Percentiles rank a stretch among this genome's conserved stretches.
These are phyloP conservation scores for Septoria petroselini DNA, from an alignment of 2,329 filamentous ascomycete species.

Conservation along the genomic window DNA sequence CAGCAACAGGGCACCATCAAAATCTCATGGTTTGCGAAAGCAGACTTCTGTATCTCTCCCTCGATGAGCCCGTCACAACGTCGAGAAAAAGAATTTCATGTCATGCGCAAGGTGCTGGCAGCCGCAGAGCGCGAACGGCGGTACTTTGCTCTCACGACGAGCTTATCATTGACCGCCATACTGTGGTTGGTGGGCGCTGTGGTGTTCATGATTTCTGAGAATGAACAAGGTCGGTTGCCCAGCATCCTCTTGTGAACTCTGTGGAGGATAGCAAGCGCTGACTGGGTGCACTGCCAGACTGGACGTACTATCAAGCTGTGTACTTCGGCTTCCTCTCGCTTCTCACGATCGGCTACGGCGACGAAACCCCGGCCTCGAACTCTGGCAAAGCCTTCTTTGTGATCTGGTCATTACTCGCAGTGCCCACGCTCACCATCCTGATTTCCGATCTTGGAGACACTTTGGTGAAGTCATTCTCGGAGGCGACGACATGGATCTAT, in stretches of 20 bases:
- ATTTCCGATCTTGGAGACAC: slow-evolving; percentile 56
- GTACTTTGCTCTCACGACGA: slow-evolving; percentile 43
- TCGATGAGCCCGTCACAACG: slow-evolving; percentile 39
- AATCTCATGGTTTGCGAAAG: slow-evolving; percentile 42
- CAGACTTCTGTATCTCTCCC: slow-evolving; percentile 45
- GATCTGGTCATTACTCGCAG: slow-evolving; percentile 55
- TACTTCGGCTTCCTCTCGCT: slow-evolving; percentile 55
- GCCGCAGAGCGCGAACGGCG: slow-evolving; percentile 42
- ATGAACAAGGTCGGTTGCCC: slow-evolving; percentile 35
- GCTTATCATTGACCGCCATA: slow-evolving; percentile 40
- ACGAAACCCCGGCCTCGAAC: slow-evolving; percentile 48
- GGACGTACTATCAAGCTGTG: slow-evolving; percentile 52
- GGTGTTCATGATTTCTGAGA: slow-evolving; percentile 50
- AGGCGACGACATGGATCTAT: slow-evolving; percentile 53
- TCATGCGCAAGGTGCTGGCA: slow-evolving; percentile 48
- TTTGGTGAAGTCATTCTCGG: slow-evolving; percentile 53
- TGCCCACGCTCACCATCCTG: slow-evolving; percentile 54
- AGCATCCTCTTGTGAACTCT: neutral
- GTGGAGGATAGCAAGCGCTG: neutral
- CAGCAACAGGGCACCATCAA: slow-evolving; percentile 43
- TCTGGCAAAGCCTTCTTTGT: slow-evolving; percentile 56
- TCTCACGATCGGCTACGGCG: slow-evolving; percentile 56
- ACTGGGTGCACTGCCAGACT: slow-evolving; percentile 26
- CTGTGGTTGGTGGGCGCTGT: slow-evolving; percentile 52
- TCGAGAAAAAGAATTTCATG: slow-evolving; percentile 50